Conservation (phyloP, 2,329 filamentous ascomycete genomes). For the Calonectria naviculata region DNA sequence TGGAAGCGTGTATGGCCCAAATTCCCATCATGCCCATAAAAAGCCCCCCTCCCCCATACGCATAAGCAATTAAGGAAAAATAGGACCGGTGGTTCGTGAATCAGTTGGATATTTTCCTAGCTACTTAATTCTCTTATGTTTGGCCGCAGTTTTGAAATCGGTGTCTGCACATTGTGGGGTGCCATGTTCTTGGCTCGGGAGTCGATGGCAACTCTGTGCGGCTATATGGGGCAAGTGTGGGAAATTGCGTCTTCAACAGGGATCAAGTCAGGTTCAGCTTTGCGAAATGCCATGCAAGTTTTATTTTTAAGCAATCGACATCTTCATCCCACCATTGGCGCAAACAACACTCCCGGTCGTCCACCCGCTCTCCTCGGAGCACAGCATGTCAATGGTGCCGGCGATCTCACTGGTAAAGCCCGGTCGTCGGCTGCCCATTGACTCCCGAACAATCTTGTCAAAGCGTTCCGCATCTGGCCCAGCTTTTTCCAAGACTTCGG, state of each 20-base stretch:
- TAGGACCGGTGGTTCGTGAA: too few species aligned
- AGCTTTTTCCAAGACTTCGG: conserved; percentile 41
- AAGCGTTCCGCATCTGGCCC: conserved; percentile 46
- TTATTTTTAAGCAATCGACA: conserved; percentile 45
- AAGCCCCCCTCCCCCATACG: too few species aligned
- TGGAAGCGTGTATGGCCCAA: background rate
- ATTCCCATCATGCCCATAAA: too few species aligned
- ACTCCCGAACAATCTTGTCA: conserved; percentile 45
- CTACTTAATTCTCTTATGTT: too few species aligned
- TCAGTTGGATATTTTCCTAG: too few species aligned
- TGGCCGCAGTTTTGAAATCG: too few species aligned
- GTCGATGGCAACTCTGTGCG: too few species aligned
- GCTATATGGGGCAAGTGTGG: background rate
- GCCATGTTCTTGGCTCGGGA: too few species aligned
- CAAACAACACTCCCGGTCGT: conserved; percentile 79
- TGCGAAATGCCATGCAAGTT: background rate
- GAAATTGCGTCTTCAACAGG: background rate
- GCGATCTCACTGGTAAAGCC: conserved; percentile 67
- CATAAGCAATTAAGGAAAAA: too few species aligned
- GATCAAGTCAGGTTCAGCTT: background rate
- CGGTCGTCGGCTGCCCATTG: conserved; percentile 48
- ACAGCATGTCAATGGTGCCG: conserved; percentile 77
- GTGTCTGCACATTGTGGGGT: too few species aligned
- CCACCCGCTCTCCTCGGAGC: conserved; percentile 73
- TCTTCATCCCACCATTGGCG: conserved; percentile 69